phyloP scores from a whole-genome alignment of 2,329 filamentous ascomycete genomes.

The Colletotrichum siamense region DNA sequence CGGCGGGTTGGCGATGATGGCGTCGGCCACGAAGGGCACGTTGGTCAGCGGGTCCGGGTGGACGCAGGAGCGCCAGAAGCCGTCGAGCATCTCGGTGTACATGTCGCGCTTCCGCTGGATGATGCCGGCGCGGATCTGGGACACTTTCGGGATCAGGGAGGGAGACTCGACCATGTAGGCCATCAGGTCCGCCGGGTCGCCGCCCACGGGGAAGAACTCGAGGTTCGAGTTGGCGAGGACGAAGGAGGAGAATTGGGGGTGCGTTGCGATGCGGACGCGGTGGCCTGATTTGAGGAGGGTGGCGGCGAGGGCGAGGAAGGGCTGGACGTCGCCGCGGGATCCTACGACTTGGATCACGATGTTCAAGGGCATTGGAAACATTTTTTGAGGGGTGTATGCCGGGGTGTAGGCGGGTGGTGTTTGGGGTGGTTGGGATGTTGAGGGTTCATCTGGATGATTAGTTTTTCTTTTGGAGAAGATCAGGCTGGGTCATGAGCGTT shows the following conservation, averaged over 20 bases:
- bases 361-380: conserved; percentile 39
- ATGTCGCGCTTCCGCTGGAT: conserved; percentile 28
- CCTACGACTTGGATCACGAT: conserved; percentile 62
- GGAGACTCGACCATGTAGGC: conserved; percentile 35
- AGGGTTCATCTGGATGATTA: neutral
- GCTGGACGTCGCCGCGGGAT: conserved; percentile 60
- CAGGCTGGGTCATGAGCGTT: neutral
- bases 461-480: neutral
- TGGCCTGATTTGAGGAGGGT: conserved; percentile 52
- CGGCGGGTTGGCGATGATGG: conserved; percentile 56
- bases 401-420: conserved; percentile 1
- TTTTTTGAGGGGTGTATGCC: neutral
- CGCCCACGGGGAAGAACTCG: conserved; percentile 60
- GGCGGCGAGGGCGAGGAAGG: conserved; percentile 58
- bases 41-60: conserved; percentile 20
- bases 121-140: conserved; percentile 28
- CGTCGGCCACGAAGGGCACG: conserved; percentile 51
- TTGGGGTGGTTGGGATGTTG: neutral
- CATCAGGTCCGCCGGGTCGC: conserved; percentile 51
- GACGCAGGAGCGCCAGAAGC: conserved; percentile 26
- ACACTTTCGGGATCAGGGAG: conserved; percentile 29
- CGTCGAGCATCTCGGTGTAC: conserved; percentile 28
- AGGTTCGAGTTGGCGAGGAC: conserved; percentile 39
- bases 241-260: conserved; percentile 52
- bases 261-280: conserved; percentile 57